These are phyloP conservation scores for Thamnidium elegans DNA, from an alignment of 192 early-diverging fungal genomes.

Conservation along the genomic window DNA sequence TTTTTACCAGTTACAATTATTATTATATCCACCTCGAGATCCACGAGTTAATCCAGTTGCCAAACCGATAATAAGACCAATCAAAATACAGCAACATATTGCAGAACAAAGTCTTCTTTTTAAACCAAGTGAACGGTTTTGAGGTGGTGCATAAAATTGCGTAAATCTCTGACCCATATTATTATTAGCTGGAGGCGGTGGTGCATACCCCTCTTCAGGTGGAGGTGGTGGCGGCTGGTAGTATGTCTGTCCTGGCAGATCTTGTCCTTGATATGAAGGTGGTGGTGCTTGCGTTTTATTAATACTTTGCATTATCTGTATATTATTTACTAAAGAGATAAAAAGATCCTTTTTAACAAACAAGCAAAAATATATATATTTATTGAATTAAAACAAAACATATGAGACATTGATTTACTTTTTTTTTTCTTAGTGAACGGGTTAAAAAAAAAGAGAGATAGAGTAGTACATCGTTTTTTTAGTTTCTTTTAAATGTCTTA, in stretches of 20 bases:
- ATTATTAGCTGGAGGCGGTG: constrained; percentile 1
- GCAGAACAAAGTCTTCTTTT: constrained; percentile 11
- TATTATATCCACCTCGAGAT: neutral
- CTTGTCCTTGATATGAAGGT: constrained; percentile 16
- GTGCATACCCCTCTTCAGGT: neutral
- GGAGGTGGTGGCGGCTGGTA: constrained; percentile 25
- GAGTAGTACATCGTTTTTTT: too few relatives aligned
- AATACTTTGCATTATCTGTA: neutral
- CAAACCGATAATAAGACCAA: constrained; percentile 20
- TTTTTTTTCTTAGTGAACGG: too few relatives aligned
- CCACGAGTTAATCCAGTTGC: constrained; percentile 20
- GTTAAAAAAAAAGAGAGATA: too few relatives aligned
- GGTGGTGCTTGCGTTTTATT: constrained; percentile 11
- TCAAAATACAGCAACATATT: constrained; percentile 9
- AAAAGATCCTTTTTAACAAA: neutral
- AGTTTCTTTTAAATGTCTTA: too few relatives aligned
- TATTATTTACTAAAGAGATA: neutral
- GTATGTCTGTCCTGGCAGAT: constrained; percentile 9
- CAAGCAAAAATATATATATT: too few relatives aligned
- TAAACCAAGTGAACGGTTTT: constrained; percentile 14
- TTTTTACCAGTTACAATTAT: constrained; percentile 10
- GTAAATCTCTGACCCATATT: neutral
- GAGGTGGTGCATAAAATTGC: constrained; percentile 21
- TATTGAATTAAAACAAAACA: too few relatives aligned
- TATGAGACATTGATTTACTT: too few relatives aligned